Percentiles rank a stretch among this genome's conserved stretches.
phyloP scores from a whole-genome alignment of 2,329 filamentous ascomycete genomes.

The Trichophyton benhamiae region DNA sequence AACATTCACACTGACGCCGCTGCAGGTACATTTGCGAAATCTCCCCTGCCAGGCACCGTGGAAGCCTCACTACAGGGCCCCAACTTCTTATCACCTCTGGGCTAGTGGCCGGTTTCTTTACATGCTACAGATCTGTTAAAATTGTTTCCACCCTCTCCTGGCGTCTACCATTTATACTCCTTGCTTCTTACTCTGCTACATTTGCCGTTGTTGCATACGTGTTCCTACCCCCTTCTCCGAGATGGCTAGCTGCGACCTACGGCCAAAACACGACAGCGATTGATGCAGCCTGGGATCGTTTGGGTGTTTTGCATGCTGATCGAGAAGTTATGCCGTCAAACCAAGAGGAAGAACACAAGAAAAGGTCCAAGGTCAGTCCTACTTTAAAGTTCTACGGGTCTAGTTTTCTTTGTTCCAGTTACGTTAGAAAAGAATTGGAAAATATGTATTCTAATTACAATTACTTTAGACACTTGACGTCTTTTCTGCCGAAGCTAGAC shows the following conservation, averaged over 20 bases:
- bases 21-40: slow-evolving; percentile 48
- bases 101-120: slow-evolving; percentile 46
- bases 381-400: neutral
- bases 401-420: neutral
- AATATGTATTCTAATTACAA: neutral
- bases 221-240: slow-evolving; percentile 43
- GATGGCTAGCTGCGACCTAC: slow-evolving; percentile 42
- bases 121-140: slow-evolving; percentile 43
- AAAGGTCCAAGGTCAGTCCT: neutral
- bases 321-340: slow-evolving; percentile 32
- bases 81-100: slow-evolving; percentile 43
- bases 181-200: slow-evolving; percentile 30
- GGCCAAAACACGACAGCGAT: slow-evolving; percentile 37
- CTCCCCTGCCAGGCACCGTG: slow-evolving; percentile 40
- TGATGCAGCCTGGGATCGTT: slow-evolving; percentile 27
- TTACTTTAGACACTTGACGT: neutral
- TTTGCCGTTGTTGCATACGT: slow-evolving; percentile 31
- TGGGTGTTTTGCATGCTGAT: slow-evolving; percentile 36
- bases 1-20: neutral
- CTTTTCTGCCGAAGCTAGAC: neutral
- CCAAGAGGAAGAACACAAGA: neutral
- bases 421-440: neutral
- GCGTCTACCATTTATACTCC: slow-evolving; percentile 45
- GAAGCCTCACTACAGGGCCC: slow-evolving; percentile 40
- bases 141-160: slow-evolving; percentile 41